phyloP scores from a whole-genome alignment of 176 grass and related monocot species.

The Oryza longistaminata region DNA sequence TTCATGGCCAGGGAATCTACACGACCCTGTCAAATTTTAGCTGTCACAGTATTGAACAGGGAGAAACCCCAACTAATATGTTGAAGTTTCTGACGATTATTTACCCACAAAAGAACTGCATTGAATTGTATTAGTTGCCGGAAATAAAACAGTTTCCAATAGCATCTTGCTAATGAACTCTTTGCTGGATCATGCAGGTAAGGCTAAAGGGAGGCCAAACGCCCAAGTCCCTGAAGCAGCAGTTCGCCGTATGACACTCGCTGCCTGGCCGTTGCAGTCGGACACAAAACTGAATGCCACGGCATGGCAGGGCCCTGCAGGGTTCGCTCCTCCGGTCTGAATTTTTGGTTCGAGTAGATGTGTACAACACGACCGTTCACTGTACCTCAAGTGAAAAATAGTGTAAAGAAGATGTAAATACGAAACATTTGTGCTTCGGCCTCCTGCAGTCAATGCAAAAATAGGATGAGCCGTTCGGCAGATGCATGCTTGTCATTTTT shows the following conservation, averaged over 20 bases:
- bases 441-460: constrained; percentile 44
- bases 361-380: constrained; percentile 22
- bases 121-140: neutral
- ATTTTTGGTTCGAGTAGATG: constrained; percentile 44
- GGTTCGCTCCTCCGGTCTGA: neutral
- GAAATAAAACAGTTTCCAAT: neutral
- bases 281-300: constrained; percentile 15
- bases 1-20: neutral
- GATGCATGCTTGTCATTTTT: neutral
- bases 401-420: constrained; percentile 35
- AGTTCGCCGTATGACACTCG: constrained; percentile 39
- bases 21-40: constrained; percentile 33
- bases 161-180: neutral
- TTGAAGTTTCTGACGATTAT: neutral
- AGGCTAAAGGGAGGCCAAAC: constrained; percentile 54
- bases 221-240: constrained; percentile 55
- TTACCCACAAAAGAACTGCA: neutral
- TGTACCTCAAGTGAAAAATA: constrained; percentile 6
- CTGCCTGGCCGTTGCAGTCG: neutral
- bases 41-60: neutral
- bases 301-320: neutral
- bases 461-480: constrained; percentile 50
- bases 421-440: constrained; percentile 50
- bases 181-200: constrained; percentile 25
- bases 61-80: neutral